These are phyloP conservation scores for Penicillium lagena DNA, from an alignment of 495 filamentous ascomycete genomes.

Conservation along the genomic window DNA sequence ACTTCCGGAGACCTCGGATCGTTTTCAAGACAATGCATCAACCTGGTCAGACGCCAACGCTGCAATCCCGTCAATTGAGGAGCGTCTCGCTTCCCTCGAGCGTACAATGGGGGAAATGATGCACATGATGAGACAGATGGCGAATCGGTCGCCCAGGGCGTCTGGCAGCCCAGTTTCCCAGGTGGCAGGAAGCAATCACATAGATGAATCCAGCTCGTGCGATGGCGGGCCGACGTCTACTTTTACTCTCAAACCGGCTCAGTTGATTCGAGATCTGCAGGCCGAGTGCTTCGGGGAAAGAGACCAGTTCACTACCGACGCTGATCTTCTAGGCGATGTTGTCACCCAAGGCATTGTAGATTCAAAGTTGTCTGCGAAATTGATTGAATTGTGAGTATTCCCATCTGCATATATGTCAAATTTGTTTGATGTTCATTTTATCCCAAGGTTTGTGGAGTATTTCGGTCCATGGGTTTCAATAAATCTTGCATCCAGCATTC, in stretches of 20 bases:
- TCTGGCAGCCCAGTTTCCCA: constrained; percentile 11
- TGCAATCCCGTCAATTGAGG: constrained; percentile 32
- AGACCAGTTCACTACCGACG: constrained; percentile 15
- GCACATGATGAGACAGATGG: constrained; percentile 31
- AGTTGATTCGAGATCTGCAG: constrained; percentile 31
- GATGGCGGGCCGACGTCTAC: constrained; percentile 13
- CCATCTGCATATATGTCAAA: neutral
- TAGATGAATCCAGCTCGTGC: constrained; percentile 17
- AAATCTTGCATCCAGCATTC: constrained; percentile 21
- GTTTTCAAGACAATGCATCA: constrained; percentile 28
- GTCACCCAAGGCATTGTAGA: constrained; percentile 29
- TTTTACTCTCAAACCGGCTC: constrained; percentile 27
- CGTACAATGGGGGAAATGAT: constrained; percentile 36
- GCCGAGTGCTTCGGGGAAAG: constrained; percentile 28
- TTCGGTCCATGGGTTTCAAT: constrained; percentile 33
- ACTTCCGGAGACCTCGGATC: constrained; percentile 30
- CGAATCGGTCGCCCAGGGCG: constrained; percentile 17
- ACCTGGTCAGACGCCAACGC: constrained; percentile 29
- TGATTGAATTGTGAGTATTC: constrained; percentile 28
- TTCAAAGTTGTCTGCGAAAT: constrained; percentile 27
- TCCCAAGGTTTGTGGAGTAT: constrained; percentile 28
- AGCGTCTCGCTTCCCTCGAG: constrained; percentile 30
- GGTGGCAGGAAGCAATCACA: constrained; percentile 11
- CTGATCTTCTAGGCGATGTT: constrained; percentile 20
- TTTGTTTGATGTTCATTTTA: neutral